Evolutionary conservation across 2,329 filamentous ascomycete genomes (phyloP).

Genomic region (Epichloe sibirici): DNA sequence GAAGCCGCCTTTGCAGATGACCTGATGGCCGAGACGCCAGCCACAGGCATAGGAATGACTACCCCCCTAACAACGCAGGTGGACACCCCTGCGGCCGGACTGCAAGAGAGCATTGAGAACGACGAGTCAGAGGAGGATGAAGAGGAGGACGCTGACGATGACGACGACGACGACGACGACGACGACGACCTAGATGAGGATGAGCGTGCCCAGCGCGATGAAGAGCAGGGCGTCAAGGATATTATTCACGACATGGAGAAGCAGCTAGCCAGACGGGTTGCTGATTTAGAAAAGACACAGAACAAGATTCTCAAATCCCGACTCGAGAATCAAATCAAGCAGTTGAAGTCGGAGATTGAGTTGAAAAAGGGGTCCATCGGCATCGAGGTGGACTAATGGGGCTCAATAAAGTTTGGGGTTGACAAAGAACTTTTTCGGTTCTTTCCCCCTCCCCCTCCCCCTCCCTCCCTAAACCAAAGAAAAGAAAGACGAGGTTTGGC

Average conservation of each 20-base stretch:
- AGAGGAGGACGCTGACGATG: conserved; percentile 29
- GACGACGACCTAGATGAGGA: conserved; percentile 41
- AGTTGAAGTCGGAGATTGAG: conserved; percentile 31
- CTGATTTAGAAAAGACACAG: conserved; percentile 29
- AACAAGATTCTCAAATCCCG: conserved; percentile 39
- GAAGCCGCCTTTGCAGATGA: conserved; percentile 39
- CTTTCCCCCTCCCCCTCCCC: too few relatives aligned
- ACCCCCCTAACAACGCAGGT: conserved; percentile 34
- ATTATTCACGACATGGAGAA: conserved; percentile 42
- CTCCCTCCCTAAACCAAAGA: too few relatives aligned
- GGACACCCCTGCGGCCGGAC: conserved; percentile 29
- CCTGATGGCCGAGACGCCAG: conserved; percentile 27
- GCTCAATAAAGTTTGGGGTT: too few relatives aligned
- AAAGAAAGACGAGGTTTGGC: too few relatives aligned
- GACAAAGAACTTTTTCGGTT: too few relatives aligned
- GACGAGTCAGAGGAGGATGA: conserved; percentile 31
- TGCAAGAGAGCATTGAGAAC: conserved; percentile 33
- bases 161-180: conserved; percentile 32
- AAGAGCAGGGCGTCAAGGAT: conserved; percentile 41
- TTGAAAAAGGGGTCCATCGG: conserved; percentile 33
- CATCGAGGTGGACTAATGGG: conserved; percentile 25
- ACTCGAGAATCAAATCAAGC: conserved; percentile 36
- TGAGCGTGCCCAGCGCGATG: conserved; percentile 34
- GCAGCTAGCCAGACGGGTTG: conserved; percentile 33
- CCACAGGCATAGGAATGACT: conserved; percentile 28